Evolutionary conservation across 2,329 filamentous ascomycete species (phyloP), one percentile per base, ranked within the genome.

Genomic region (Knoxdaviesia proteae): DNA sequence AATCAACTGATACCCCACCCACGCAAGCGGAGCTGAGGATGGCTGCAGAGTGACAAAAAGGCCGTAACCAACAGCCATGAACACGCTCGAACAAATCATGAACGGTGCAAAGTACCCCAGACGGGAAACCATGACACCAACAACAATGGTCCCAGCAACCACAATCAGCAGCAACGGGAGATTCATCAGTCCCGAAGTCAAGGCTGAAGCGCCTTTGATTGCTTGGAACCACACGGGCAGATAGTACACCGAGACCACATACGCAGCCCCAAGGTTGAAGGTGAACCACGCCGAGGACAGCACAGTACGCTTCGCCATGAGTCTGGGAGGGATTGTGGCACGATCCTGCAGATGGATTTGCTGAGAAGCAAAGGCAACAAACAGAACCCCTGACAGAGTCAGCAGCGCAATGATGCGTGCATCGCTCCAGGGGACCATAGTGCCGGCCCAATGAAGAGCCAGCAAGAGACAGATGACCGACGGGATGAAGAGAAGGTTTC

Each of bases 281-380:
- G 57, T 52, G 38, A 58, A 57, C 43, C 54, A 51, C 4, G 56
- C 50, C 2, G 54, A 53, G 2, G 56, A 52, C 53, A 54, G 57
- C 30, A 69, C 57, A 5, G 54, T 57, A 2, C 62, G 58, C 42
- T 62, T 55, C 36, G 49, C 54, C 32, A 65, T 49, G 46, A 67
- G 58, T 29, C 60, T 58, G 1, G 57, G 56, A 6, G 64, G 63
- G 1, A 67, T 55, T 0, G 61, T 68, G 5, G 63, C 64, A 30
- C 53, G 54, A 9, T 66, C 61, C 11, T 54, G 49, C 40, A 59
- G 56, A 46, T 52, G 53, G 48, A 56, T 50, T 45, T 68, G 61
- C 7, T 65, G 49, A 20, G 47, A 54, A 7, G 59, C 44, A 45
- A 65, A 66, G 3, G 50, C 20, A 7, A 53, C n/a, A 9, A 60